Conservation (phyloP, 805 yeast genomes). For the Jamesozyma lodderae region DNA sequence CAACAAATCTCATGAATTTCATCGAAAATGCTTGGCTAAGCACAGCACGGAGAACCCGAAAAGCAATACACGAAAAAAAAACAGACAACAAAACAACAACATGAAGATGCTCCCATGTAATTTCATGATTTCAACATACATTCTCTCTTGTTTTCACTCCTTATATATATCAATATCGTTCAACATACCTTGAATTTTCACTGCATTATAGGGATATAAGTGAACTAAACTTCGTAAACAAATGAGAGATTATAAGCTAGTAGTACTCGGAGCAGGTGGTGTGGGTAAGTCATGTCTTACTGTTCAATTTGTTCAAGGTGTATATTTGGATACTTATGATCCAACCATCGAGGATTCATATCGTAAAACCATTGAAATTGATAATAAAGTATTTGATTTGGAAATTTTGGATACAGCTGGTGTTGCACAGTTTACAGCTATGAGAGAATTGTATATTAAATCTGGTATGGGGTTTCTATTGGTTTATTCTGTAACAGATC, state of each 20-base stretch:
- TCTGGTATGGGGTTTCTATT: constrained; percentile 85
- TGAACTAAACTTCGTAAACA: too few species aligned
- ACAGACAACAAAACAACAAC: too few species aligned
- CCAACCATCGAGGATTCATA: constrained; percentile 97
- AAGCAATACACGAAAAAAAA: too few species aligned
- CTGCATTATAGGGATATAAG: too few species aligned
- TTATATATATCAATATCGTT: too few species aligned
- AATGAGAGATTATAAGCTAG: constrained; percentile 72
- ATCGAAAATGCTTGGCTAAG: too few species aligned
- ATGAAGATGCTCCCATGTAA: too few species aligned
- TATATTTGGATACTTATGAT: constrained; percentile 83
- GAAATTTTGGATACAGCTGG: constrained; percentile 93
- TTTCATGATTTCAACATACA: too few species aligned
- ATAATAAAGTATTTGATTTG: constrained; percentile 76
- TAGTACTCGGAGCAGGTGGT: constrained; percentile 94
- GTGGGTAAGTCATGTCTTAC: constrained; percentile 93
- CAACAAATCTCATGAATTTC: too few species aligned
- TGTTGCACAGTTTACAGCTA: constrained; percentile 89
- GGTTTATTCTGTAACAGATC: constrained; percentile 76
- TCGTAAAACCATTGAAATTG: constrained; percentile 78
- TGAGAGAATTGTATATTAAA: constrained; percentile 82
- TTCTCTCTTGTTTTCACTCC: too few species aligned
- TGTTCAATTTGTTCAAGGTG: constrained; percentile 85
- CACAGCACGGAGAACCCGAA: too few species aligned
- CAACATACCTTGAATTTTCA: too few species aligned